phyloP scores from a whole-genome alignment of 1,139 yeast genomes.

The Scheffersomyces titani region DNA sequence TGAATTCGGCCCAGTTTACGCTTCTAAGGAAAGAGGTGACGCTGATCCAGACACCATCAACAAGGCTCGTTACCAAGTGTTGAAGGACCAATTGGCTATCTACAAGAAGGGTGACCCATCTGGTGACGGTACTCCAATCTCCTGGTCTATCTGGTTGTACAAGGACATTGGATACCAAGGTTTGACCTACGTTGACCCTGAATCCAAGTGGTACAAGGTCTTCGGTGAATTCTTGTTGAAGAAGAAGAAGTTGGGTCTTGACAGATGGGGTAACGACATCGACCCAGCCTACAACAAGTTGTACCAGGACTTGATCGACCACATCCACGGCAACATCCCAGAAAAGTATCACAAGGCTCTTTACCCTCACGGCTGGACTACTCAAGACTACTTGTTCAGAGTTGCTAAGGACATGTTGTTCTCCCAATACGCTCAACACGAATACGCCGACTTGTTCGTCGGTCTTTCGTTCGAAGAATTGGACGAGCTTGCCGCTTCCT shows the following conservation, averaged over 20 bases:
- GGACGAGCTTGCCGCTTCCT: conserved; percentile 49
- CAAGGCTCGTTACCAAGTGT: conserved; percentile 36
- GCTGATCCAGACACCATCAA: conserved; percentile 34
- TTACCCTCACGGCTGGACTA: conserved; percentile 39
- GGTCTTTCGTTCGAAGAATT: conserved; percentile 43
- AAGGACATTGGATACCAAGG: conserved; percentile 54
- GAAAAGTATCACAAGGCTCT: conserved; percentile 23
- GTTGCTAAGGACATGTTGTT: conserved; percentile 42
- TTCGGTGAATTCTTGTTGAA: conserved; percentile 40
- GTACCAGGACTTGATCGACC: conserved; percentile 32
- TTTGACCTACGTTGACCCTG: conserved; percentile 42
- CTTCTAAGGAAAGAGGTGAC: conserved; percentile 42
- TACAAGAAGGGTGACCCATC: conserved; percentile 46
- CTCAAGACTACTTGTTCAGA: conserved; percentile 33
- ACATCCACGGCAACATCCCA: conserved; percentile 36
- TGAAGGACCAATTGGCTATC: conserved; percentile 43
- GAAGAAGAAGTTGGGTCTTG: conserved; percentile 45
- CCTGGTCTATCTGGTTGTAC: conserved; percentile 54
- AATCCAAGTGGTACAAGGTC: conserved; percentile 40
- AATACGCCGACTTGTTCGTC: conserved; percentile 42
- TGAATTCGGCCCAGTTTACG: conserved; percentile 52
- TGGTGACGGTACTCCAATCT: conserved; percentile 41
- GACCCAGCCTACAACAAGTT: conserved; percentile 34
- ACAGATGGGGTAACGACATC: conserved; percentile 49
- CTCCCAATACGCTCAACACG: conserved; percentile 40